Evolutionary conservation across 1,284 basidiomycete species (phyloP).

Genomic region (Fereydounia khargensis): DNA sequence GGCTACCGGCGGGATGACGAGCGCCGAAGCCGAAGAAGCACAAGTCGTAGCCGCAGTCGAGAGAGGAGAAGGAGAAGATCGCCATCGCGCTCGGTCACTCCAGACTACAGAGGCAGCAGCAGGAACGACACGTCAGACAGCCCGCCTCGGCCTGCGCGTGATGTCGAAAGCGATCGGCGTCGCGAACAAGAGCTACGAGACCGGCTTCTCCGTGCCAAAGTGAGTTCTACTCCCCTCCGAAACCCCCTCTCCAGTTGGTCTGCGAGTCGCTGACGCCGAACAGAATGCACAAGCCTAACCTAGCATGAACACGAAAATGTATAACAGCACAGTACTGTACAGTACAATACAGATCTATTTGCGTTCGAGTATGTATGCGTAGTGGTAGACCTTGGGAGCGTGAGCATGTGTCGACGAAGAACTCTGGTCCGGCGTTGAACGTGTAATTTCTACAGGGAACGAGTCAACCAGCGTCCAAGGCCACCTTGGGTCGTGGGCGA

Average conservation of each 20-base stretch:
- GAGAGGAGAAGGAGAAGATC: not conserved
- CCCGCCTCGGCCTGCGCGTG: too few species aligned
- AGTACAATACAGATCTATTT: not conserved
- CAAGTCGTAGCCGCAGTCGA: constrained; percentile 4
- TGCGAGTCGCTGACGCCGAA: too few species aligned
- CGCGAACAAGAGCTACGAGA: constrained; percentile 9
- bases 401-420: constrained; percentile 2
- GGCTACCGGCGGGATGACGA: not conserved
- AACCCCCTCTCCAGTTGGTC: too few species aligned
- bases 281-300: too few species aligned
- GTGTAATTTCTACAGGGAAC: not conserved
- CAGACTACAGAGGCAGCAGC: not conserved
- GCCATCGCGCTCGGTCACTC: not conserved
- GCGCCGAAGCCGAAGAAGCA: constrained; percentile 2
- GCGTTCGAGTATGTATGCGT: constrained; percentile 11
- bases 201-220: constrained; percentile 12
- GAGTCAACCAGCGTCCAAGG: not conserved
- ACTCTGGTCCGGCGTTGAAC: not conserved
- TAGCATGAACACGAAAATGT: too few species aligned
- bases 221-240: too few species aligned
- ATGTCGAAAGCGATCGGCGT: too few species aligned
- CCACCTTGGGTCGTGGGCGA: not conserved
- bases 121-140: not conserved
- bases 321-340: too few species aligned
- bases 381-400: constrained; percentile 15